phyloP scores from a whole-genome alignment of 2,329 filamentous ascomycete genomes.

The Hymenoscyphus infarciens region DNA sequence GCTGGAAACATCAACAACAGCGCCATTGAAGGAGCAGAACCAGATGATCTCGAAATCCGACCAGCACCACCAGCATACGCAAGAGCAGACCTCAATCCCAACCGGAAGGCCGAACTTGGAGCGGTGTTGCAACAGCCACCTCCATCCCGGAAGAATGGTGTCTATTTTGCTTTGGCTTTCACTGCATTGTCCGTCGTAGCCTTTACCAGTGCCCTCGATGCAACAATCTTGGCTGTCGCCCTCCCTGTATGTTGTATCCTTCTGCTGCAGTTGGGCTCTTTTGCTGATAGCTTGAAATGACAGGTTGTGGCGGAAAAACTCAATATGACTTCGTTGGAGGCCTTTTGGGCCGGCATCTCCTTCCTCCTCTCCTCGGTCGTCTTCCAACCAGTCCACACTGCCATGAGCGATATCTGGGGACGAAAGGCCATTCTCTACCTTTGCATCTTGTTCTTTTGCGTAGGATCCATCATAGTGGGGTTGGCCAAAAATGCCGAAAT shows the following conservation, averaged over 20 bases:
- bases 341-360: conserved; percentile 68
- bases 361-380: conserved; percentile 55
- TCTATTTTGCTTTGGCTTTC: conserved; percentile 2
- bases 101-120: background rate
- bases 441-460: conserved; percentile 31
- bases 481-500: conserved; percentile 32
- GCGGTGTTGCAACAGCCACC: background rate
- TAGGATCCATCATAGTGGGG: conserved; percentile 35
- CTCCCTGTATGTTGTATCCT: conserved; percentile 5
- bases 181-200: conserved; percentile 2
- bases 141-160: background rate
- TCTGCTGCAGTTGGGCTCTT: background rate
- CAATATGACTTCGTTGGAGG: conserved; percentile 43
- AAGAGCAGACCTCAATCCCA: background rate
- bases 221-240: conserved; percentile 6
- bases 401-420: conserved; percentile 38
- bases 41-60: background rate
- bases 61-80: background rate
- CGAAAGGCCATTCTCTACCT: conserved; percentile 27
- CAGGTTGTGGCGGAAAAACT: conserved; percentile 14
- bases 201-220: conserved; percentile 6
- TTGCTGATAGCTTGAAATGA: background rate
- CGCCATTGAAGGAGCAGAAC: background rate
- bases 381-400: conserved; percentile 42
- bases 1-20: background rate